Percentiles rank a stretch among this genome's conserved stretches.
phyloP scores from a whole-genome alignment of 75 land plant genomes.

The Pinus albicaulis region DNA sequence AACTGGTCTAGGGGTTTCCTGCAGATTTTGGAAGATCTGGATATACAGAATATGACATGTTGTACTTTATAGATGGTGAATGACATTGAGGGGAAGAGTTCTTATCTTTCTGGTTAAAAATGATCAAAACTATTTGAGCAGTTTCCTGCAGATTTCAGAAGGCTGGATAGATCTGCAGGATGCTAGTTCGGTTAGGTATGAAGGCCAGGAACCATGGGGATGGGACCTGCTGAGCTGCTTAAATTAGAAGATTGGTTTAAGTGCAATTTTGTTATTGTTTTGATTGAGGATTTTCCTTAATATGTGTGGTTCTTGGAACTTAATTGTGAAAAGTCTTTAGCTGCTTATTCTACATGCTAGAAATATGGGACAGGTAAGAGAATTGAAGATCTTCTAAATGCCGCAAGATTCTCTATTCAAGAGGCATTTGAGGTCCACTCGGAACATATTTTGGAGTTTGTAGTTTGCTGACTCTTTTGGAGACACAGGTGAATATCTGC shows the following conservation, averaged over 20 bases:
- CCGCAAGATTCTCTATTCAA: too few species aligned
- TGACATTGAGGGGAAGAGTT: background rate
- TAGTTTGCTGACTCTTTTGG: too few species aligned
- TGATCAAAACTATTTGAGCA: background rate
- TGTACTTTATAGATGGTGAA: background rate
- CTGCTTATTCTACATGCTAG: too few species aligned
- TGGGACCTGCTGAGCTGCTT: background rate
- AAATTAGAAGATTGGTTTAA: background rate
- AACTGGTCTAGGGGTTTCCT: background rate
- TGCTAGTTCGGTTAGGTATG: background rate
- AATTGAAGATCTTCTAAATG: too few species aligned
- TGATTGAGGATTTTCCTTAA: background rate
- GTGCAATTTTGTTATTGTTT: background rate
- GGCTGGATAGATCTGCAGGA: background rate
- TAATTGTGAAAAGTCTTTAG: too few species aligned
- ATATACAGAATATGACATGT: background rate
- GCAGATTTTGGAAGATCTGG: background rate
- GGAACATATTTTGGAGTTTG: too few species aligned
- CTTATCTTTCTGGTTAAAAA: background rate
- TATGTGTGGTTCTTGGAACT: background rate
- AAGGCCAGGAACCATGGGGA: background rate
- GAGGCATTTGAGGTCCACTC: too few species aligned
- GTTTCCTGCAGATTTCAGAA: background rate
- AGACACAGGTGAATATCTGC: too few species aligned
- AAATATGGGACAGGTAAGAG: too few species aligned